Percentiles rank a stretch among this genome's conserved stretches.
Conservation (phyloP, 73 alveolate species). For the Tetrahymena elliotti region DNA sequence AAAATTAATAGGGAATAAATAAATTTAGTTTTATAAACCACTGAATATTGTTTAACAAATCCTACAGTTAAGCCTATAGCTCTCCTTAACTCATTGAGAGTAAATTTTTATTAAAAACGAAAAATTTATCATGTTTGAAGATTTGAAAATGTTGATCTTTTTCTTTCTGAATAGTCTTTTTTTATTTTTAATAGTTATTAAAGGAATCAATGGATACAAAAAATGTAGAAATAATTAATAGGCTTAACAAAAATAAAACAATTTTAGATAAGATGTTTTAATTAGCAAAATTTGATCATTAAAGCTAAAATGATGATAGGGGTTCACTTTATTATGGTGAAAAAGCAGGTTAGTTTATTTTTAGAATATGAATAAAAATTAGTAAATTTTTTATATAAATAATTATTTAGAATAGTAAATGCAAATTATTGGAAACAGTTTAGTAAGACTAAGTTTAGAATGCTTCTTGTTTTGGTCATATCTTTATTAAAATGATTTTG, state of each 20-base stretch:
- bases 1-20: neutral
- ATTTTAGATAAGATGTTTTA: neutral
- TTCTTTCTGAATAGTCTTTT: neutral
- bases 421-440: neutral
- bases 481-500: neutral
- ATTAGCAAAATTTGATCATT: neutral
- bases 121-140: neutral
- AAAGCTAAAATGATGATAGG: neutral
- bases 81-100: neutral
- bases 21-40: neutral
- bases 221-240: neutral
- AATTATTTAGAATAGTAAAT: neutral
- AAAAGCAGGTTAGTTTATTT: neutral
- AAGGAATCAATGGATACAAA: neutral
- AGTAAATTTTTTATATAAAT: neutral
- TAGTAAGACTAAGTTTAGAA: neutral
- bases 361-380: neutral
- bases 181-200: neutral
- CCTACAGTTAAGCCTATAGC: neutral
- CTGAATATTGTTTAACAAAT: neutral
- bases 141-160: neutral
- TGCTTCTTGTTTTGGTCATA: neutral
- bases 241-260: neutral
- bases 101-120: neutral
- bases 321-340: neutral